phyloP scores from a whole-genome alignment of 495 filamentous ascomycete genomes.

The Xylaria bambusicola region DNA sequence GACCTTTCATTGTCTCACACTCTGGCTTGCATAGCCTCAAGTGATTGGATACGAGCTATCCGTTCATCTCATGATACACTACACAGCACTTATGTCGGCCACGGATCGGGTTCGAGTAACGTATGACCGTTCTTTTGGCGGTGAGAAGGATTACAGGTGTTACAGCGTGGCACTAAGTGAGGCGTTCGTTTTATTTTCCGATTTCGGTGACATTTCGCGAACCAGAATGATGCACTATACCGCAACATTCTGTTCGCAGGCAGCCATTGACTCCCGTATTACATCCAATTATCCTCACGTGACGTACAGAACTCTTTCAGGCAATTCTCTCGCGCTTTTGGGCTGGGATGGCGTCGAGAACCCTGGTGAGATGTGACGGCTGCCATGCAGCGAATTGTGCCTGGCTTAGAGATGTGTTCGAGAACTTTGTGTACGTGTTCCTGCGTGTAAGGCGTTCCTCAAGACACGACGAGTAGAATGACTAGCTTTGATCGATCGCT shows the following conservation, averaged over 20 bases:
- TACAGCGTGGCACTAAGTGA: neutral
- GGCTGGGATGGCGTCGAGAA: too few relatives aligned
- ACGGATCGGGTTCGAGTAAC: neutral
- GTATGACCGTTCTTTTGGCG: neutral
- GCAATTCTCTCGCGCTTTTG: too few relatives aligned
- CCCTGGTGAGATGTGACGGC: too few relatives aligned
- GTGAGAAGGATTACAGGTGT: neutral
- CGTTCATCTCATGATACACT: neutral
- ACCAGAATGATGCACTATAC: neutral
- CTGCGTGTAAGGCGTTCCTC: too few relatives aligned
- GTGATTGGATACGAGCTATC: constrained; percentile 5
- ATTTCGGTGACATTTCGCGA: neutral
- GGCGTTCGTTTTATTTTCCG: neutral
- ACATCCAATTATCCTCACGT: constrained; percentile 1
- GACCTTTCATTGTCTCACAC: constrained; percentile 8
- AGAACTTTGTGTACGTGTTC: too few relatives aligned
- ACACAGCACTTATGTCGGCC: neutral
- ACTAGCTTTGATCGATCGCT: too few relatives aligned
- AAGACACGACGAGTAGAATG: too few relatives aligned
- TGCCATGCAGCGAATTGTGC: too few relatives aligned
- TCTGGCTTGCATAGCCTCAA: neutral
- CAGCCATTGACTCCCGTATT: neutral
- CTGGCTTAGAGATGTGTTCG: too few relatives aligned
- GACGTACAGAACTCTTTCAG: neutral
- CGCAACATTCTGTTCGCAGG: neutral